These are phyloP conservation scores for Fusarium algeriense DNA, from an alignment of 2,329 filamentous ascomycete species.

Conservation along the genomic window DNA sequence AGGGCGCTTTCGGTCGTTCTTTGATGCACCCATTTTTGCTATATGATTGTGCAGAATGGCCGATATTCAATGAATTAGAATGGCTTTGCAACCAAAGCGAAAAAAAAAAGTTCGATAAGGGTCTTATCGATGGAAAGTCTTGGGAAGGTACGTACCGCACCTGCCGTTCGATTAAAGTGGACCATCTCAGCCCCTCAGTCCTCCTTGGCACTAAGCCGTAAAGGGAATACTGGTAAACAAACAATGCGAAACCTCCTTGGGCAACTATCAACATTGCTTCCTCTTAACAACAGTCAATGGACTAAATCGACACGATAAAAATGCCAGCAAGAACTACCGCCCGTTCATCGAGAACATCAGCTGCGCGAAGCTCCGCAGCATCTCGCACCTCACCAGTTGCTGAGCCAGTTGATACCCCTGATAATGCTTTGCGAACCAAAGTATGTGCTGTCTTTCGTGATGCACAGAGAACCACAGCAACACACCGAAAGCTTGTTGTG, in stretches of 20 bases:
- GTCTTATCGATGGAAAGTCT: slow-evolving; percentile 16
- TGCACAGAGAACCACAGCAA: slow-evolving; percentile 89
- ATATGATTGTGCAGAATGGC: neutral
- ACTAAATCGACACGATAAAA: slow-evolving; percentile 16
- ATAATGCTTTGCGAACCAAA: slow-evolving; percentile 78
- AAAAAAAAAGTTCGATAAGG: slow-evolving; percentile 32
- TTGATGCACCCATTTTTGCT: slow-evolving; percentile 48
- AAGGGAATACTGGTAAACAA: slow-evolving; percentile 50
- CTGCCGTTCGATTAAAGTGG: neutral
- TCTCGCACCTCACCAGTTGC: slow-evolving; percentile 67
- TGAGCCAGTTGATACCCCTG: slow-evolving; percentile 80
- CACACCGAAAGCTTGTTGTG: slow-evolving; percentile 89
- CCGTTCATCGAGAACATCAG: slow-evolving; percentile 61
- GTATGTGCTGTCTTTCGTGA: slow-evolving; percentile 80
- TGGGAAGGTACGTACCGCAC: neutral
- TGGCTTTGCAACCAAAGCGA: slow-evolving; percentile 28
- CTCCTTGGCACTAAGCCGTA: slow-evolving; percentile 44
- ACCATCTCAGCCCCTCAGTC: slow-evolving; percentile 12
- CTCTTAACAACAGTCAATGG: slow-evolving; percentile 13
- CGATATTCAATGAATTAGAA: slow-evolving; percentile 8
- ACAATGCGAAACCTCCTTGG: slow-evolving; percentile 38
- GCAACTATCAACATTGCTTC: slow-evolving; percentile 13
- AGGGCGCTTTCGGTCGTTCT: slow-evolving; percentile 53
- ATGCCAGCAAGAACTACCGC: slow-evolving; percentile 66
- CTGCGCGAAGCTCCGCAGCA: slow-evolving; percentile 59